Evolutionary conservation across 2,329 filamentous ascomycete genomes (phyloP), one percentile per base, ranked within the genome.

Genomic region (Botrytis pseudocinerea): DNA sequence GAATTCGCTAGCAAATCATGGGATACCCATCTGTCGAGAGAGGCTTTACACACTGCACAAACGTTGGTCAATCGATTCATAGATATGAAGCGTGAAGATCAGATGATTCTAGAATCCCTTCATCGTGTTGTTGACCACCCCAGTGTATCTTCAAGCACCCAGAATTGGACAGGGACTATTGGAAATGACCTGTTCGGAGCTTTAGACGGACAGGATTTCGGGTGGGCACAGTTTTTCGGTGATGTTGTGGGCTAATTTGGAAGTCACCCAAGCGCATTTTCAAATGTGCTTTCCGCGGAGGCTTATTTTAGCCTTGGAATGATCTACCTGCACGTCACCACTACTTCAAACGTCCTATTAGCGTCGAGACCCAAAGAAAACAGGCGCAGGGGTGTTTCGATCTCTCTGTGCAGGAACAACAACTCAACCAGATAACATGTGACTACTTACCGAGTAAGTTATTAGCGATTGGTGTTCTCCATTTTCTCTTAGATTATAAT

Each of bases 31-130:
- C 54, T 77, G 16, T 74, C 76, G 2, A 76, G 71, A 16, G 78
- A 79, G 54, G 76, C 78, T 14, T 63, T 79, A 22, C 68, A 65
- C 22, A 78, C 77, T n/a, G 75, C 76, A 3, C 60, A 64, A 40
- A 51, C 62, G 25, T 79, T 78, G 79, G 73, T 77, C 2, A 66
- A 76, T 59, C 74, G 66, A 44, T 76, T 75, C 16, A 54, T 72
- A 32, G 72, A 76, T 18, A 77, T 76, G 42, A 74, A 60, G 66
- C 73, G 62, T 4, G 71, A 70, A 64, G 76, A 77, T 10, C 70
- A 72, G 46, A 48, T n/a, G 28, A 40, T 72, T n/a, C 54, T 78
- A n/a, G 71, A 75, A 60, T 65, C 28, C 40, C 74, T 79, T 25
- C 74, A 78, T 68, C 73, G 62, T 42, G 62, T 70, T 16, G 69